Evolutionary conservation across 2,329 filamentous ascomycete genomes (phyloP), one percentile per base, ranked within the genome.

Genomic region (Fusarium sp.): DNA sequence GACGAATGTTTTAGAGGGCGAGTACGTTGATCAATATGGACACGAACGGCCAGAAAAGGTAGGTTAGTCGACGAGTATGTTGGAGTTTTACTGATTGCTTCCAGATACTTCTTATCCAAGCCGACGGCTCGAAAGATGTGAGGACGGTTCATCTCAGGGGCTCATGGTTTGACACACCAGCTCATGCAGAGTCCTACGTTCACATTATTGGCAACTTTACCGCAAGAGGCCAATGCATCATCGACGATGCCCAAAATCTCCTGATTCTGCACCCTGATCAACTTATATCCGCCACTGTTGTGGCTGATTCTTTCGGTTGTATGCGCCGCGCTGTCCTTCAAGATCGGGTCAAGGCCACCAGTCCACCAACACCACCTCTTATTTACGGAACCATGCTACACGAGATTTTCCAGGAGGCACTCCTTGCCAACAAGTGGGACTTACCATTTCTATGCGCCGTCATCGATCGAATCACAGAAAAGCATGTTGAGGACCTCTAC

Each of bases 231-330:
- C 89, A 91, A 76, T 97, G 94, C 76, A 82, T 97, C 46, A 86
- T 98, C 66, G 92, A 97, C 76, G 94, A 98, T 77, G 84, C 87
- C 4, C 86, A 91, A 50, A 94, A 94, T 73, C 92, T 98, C 79
- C 83, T 99, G 51, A 94, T 99, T 59, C 82, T 99, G 15, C 94
- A 99, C 75, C 96, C 96, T 0, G 96, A 99, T 75, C 94, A 98
- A 80, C 87, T 99, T 34, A 92, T 99, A 54, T 98, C 96, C 4
- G 92, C 96, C 4, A 98, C 96, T 1, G 94, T 97, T 7, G 92
- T 99, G 43, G 94, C 94, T n/a, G 96, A 99, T 79, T 97, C 96
- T 0, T 97, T 98, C 77, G 91, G 90, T 24, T 99, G 96, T 76
- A 91, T 92, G 77, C 91, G 96, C 19, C 91, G 95, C 68, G 94